These are phyloP conservation scores for Apostasia ramifera DNA, from an alignment of 106 monocot genomes.

Conservation along the genomic window DNA sequence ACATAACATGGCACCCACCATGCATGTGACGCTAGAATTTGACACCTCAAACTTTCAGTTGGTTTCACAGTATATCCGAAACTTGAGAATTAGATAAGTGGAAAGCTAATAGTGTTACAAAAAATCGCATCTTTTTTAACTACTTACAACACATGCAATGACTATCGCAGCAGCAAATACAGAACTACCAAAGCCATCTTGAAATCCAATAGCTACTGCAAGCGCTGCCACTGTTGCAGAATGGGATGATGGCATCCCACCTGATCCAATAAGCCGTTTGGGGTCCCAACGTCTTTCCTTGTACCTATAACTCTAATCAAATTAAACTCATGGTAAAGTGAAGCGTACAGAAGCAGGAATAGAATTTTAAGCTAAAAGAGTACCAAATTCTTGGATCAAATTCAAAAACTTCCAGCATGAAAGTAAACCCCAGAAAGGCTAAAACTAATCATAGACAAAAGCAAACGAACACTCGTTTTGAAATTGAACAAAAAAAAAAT, in stretches of 20 bases:
- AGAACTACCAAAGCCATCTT: conserved; percentile 72
- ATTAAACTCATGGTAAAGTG: neutral
- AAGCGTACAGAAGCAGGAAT: neutral
- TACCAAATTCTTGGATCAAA: too few relatives aligned
- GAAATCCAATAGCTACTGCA: conserved; percentile 63
- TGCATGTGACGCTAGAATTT: too few relatives aligned
- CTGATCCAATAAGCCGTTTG: conserved; percentile 69
- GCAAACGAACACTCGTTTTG: too few relatives aligned
- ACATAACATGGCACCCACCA: too few relatives aligned
- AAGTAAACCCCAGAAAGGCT: too few relatives aligned
- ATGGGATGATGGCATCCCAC: conserved; percentile 94
- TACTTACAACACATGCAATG: conserved; percentile 67
- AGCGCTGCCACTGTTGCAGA: conserved; percentile 80
- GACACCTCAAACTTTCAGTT: too few relatives aligned
- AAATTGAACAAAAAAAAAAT: too few relatives aligned
- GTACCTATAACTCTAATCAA: conserved; percentile 47
- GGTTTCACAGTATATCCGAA: too few relatives aligned
- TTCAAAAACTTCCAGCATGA: too few relatives aligned
- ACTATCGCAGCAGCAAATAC: conserved; percentile 56
- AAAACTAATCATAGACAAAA: too few relatives aligned
- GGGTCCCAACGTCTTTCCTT: conserved; percentile 82
- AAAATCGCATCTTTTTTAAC: neutral
- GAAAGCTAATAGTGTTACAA: too few relatives aligned
- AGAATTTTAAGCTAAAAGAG: neutral
- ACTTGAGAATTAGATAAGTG: too few relatives aligned